Evolutionary conservation across 192 early-diverging fungal genomes (phyloP).

Genomic region (Fimicolochytrium jonesii): DNA sequence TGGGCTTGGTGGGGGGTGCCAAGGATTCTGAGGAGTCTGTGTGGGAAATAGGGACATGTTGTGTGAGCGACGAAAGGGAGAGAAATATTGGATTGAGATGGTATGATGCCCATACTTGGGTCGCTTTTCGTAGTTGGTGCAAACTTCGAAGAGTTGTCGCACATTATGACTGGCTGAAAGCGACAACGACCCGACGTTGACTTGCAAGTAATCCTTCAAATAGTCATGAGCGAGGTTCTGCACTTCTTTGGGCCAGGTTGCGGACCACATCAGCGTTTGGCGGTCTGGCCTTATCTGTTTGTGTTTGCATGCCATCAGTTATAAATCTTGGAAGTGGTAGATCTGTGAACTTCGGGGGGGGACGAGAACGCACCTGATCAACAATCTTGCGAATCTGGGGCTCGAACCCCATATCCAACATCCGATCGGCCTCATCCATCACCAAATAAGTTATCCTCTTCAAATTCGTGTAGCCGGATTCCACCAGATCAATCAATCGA

Average conservation of each 20-base stretch:
- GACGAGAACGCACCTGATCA: no score
- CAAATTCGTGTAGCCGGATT: constrained; percentile 91
- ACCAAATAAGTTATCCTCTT: constrained; percentile 82
- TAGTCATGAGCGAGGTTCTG: constrained; percentile 88
- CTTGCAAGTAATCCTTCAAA: constrained; percentile 86
- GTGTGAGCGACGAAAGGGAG: no score
- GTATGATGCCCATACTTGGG: constrained; percentile 48
- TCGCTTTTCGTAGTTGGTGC: constrained; percentile 76
- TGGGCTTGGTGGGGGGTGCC: constrained; percentile 6
- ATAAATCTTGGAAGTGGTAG: background rate
- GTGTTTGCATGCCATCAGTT: background rate
- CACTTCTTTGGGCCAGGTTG: constrained; percentile 96
- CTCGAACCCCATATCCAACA: constrained; percentile 88
- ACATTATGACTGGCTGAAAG: constrained; percentile 86
- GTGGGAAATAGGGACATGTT: constrained; percentile 2
- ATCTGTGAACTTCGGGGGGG: no score
- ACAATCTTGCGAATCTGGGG: constrained; percentile 75
- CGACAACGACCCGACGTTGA: constrained; percentile 93
- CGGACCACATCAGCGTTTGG: constrained; percentile 98
- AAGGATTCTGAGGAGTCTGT: constrained; percentile 35
- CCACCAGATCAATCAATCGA: constrained; percentile 86
- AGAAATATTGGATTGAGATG: no score
- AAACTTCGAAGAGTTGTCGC: constrained; percentile 83
- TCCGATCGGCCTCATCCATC: constrained; percentile 93
- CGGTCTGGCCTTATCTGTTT: constrained; percentile 81